phyloP scores from a whole-genome alignment of 2,329 filamentous ascomycete species.

The Stachybotrys echinatus region DNA sequence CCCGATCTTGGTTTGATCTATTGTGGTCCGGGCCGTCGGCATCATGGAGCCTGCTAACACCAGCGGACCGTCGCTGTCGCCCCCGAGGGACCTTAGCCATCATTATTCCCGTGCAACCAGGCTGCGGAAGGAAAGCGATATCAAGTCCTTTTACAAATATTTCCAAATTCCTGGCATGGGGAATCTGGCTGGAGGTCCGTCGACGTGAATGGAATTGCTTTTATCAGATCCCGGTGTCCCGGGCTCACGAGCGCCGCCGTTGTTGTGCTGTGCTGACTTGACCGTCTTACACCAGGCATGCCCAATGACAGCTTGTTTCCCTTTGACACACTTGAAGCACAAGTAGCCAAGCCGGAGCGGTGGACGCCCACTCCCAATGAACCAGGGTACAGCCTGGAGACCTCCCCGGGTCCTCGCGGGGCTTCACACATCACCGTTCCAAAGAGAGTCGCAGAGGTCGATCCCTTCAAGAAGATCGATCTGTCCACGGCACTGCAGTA shows the following conservation, averaged over 20 bases:
- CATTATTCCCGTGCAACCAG: conserved; percentile 68
- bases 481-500: conserved; percentile 81
- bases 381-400: conserved; percentile 26
- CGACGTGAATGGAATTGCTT: neutral
- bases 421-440: conserved; percentile 63
- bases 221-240: neutral
- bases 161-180: conserved; percentile 61
- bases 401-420: conserved; percentile 28
- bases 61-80: conserved; percentile 9
- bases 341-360: conserved; percentile 67
- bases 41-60: neutral
- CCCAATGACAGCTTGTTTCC: conserved; percentile 81
- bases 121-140: conserved; percentile 55
- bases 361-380: conserved; percentile 66
- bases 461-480: conserved; percentile 69
- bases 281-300: conserved; percentile 49
- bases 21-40: neutral
- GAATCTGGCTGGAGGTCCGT: conserved; percentile 57
- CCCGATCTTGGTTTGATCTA: no score
- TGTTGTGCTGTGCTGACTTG: no score
- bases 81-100: conserved; percentile 71
- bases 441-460: conserved; percentile 52
- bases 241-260: no score
- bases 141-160: conserved; percentile 86
- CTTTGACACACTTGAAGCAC: conserved; percentile 84